Base-by-base conservation (phyloP, 1,284 basidiomycete species). In the Psilocybe mexicana region DNA sequence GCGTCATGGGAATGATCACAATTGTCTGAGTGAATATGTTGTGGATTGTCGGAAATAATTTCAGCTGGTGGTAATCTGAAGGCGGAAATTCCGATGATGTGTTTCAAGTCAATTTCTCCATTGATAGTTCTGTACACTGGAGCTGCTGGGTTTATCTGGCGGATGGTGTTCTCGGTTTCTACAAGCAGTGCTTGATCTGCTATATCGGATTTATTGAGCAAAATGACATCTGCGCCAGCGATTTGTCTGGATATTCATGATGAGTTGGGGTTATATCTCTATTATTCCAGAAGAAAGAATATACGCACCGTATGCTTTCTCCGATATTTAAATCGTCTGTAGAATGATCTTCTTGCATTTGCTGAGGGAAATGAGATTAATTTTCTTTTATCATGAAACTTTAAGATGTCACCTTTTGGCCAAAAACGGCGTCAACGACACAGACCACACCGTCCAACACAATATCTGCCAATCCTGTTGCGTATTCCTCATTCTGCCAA, bases 401-500 rank as follows among this genome's bases (percentile, higher is more conserved):
- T 35, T 42, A 43, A 23, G 30, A 24, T 10, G 10, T 30, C 64
- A 92, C 93, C 79, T 89, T 81, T 61, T 84, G 77, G 0, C 92
- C 92, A 72, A 94, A 96, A 5, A 90, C 81, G 7, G 90, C 92
- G 69, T 97, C 94, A 0, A 96, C 92, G 6, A 98, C 91, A 61
- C 92, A 94, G 11, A 97, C 85, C 0, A 98, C 92, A 10, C 93
- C 92, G 69, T 98, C 95, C 0, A 97, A 79, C 10, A 81, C 75
- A 55, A 94, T 92, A 60, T 92, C 87, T 2, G 88, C 82, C 0
- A 92, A 75, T 1, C 88, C 86, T 18, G 70, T 80, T 0, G 90
- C 84, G 71, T 86, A 93, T 67, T 95, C 93, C 70, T 96, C 94
- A 67, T 96, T 96, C 28, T 87, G 84, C 94, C 94, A 97, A 70